Base-by-base conservation (phyloP, 1,139 yeast species). In the Candida sp. region DNA sequence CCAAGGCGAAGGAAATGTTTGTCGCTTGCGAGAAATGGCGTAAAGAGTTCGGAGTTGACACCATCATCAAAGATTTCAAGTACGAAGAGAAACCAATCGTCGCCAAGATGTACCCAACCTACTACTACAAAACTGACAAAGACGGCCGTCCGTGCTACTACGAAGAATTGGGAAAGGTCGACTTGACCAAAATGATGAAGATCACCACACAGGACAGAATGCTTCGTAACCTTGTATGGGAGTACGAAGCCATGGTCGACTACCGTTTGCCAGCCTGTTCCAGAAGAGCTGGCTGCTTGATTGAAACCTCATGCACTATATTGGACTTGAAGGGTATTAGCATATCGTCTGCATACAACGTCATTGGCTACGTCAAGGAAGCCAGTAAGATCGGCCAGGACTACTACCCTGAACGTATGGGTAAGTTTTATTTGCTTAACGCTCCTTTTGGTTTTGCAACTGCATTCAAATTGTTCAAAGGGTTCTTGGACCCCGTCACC, bases 361-460 rank as follows among this genome's bases (percentile, higher is more conserved):
- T 94, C 45, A 80, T 92, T 61, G 80, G 88, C 27, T 94, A 93
- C 72, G 96, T 94, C 51, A 85, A 87, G 68, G 97, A 92, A 72
- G 98, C 99, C 28, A 90, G 97, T 23, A 77, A 82, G 63, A 91
- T 94, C 65, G 98, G 98, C 56, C 99, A 94, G 76, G 91, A 94
- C 77, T 94, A 89, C 73, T 94, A 94, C 70, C 99, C 99, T n/a
- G 99, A 94, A 78, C 88, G 99, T 74, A 93, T 94, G 98, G 98
- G 99, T 65, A 92, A 91, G 73, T 94, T 94, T 68, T 94, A 91
- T 75, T 78, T 93, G 65, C 90, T 94, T 73, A 94, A 94, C 68
- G 97, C 99, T 2, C 99, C 99, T 56, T 94, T 92, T 69, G 99
- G 99, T 4, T 94, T 94, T 74, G 86, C 97, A 38, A 87, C 98